These are phyloP conservation scores for Oxyria digyna DNA, from an alignment of 148 eudicot species.

Conservation along the genomic window DNA sequence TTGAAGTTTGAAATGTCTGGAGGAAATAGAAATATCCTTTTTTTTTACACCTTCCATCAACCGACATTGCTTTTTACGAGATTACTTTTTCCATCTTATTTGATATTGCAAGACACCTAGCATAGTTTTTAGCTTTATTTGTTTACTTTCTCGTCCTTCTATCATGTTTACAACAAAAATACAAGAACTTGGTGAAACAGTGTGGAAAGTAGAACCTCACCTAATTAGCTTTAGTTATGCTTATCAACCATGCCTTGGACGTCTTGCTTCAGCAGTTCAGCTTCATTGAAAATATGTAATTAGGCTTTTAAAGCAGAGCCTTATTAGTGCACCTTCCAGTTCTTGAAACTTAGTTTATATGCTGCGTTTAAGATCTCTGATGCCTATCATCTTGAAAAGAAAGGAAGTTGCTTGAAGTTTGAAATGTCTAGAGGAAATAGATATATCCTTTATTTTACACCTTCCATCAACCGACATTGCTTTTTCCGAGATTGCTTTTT, in stretches of 20 bases:
- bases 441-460: not conserved
- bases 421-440: not conserved
- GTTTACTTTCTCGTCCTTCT: not conserved
- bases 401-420: not conserved
- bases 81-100: not conserved
- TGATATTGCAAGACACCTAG: not conserved
- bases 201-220: not conserved
- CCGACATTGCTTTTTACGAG: too few relatives aligned
- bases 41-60: not conserved
- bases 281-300: not conserved
- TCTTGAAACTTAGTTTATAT: not conserved
- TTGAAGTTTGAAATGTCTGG: not conserved
- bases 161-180: not conserved
- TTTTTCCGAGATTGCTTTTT: not conserved
- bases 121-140: not conserved
- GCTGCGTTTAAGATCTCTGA: not conserved
- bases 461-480: not conserved
- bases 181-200: constrained; percentile 1
- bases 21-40: not conserved
- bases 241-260: not conserved
- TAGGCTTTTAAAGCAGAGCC: not conserved
- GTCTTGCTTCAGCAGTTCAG: not conserved
- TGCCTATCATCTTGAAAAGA: not conserved
- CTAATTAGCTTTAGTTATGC: too few relatives aligned
- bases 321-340: not conserved